phyloP scores from a whole-genome alignment of 208 protist species.

The Spongospora subterranea region DNA sequence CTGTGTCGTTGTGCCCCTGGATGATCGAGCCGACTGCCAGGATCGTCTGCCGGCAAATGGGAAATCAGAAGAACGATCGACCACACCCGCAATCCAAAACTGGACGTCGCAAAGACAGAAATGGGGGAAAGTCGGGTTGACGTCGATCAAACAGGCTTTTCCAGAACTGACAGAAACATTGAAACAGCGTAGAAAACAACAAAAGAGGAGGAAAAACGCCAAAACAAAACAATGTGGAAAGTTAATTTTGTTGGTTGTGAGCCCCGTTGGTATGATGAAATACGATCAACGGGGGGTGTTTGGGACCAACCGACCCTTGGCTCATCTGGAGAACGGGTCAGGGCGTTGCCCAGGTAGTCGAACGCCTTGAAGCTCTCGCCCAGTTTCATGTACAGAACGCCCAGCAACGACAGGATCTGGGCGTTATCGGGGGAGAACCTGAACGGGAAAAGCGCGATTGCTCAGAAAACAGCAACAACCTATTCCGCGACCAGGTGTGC shows the following conservation, averaged over 20 bases:
- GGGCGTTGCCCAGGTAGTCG: constrained; percentile 84
- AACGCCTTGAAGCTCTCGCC: constrained; percentile 84
- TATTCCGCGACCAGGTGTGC: too few species aligned
- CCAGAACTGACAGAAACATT: too few species aligned
- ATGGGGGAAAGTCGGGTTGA: too few species aligned
- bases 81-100: not conserved
- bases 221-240: too few species aligned
- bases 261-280: too few species aligned
- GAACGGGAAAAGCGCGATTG: not conserved
- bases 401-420: constrained; percentile 87
- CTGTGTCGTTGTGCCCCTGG: constrained; percentile 88
- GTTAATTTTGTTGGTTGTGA: too few species aligned
- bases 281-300: too few species aligned
- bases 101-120: too few species aligned
- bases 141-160: too few species aligned
- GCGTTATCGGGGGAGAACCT: constrained; percentile 84
- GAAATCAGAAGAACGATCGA: not conserved
- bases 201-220: too few species aligned
- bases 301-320: constrained; percentile 71
- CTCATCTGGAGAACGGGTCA: constrained; percentile 86
- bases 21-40: constrained; percentile 90
- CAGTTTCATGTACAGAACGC: constrained; percentile 85
- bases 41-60: constrained; percentile 76
- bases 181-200: too few species aligned
- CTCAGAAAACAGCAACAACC: not conserved